Conservation (phyloP, 495 filamentous ascomycete genomes). For the Zalerion maritima region DNA sequence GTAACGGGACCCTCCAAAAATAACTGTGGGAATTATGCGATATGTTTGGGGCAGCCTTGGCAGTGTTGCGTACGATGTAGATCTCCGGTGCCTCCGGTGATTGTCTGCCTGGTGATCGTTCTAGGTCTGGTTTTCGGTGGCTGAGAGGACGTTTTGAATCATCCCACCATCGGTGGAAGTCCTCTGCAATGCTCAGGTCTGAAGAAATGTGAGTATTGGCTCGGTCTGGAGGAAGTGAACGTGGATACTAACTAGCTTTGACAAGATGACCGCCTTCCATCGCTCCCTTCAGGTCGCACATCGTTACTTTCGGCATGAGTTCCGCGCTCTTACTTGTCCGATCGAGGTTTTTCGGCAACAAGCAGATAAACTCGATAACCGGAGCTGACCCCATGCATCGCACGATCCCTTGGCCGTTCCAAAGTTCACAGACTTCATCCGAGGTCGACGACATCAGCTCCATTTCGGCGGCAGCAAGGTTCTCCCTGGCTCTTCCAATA, state of each 20-base stretch:
- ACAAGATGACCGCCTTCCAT: too few relatives aligned
- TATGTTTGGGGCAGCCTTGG: constrained; percentile 11
- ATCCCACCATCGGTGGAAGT: neutral
- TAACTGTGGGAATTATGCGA: constrained; percentile 9
- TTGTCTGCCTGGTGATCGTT: too few relatives aligned
- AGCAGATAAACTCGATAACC: constrained; percentile 3
- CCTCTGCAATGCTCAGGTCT: neutral
- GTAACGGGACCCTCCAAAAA: constrained; percentile 6
- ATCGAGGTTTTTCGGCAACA: neutral
- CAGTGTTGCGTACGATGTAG: constrained; percentile 5
- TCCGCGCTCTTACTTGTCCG: neutral
- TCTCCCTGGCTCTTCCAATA: constrained; percentile 29
- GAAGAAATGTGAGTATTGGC: too few relatives aligned
- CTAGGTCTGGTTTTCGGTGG: constrained; percentile 1
- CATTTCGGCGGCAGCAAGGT: constrained; percentile 12
- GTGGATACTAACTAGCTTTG: too few relatives aligned
- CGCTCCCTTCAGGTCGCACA: too few relatives aligned
- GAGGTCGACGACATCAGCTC: constrained; percentile 22
- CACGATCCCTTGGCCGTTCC: constrained; percentile 19
- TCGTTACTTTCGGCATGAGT: too few relatives aligned
- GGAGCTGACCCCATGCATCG: constrained; percentile 11
- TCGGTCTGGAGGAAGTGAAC: too few relatives aligned
- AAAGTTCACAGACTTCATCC: constrained; percentile 20
- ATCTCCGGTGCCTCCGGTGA: too few relatives aligned
- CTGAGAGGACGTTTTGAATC: neutral